Conservation (phyloP, 2,329 filamentous ascomycete species). For the Rachicladosporium sp. region DNA sequence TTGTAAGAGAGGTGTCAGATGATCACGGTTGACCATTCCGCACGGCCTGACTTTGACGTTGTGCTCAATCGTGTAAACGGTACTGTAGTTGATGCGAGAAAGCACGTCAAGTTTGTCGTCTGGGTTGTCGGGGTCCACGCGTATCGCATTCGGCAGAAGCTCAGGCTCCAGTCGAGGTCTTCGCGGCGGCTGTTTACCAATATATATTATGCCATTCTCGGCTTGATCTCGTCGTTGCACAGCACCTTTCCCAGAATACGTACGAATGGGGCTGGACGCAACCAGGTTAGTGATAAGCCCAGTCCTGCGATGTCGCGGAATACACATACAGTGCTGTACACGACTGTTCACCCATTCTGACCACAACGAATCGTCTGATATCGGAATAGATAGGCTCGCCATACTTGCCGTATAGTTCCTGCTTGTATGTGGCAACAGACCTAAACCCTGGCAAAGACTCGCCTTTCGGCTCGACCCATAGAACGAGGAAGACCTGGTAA, state of each 20-base stretch:
- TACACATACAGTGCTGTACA: slow-evolving; percentile 1
- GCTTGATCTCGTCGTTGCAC: neutral
- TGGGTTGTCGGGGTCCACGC: neutral
- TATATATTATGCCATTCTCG: slow-evolving; percentile 7
- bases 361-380: slow-evolving; percentile 6
- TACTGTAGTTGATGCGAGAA: slow-evolving; percentile 6
- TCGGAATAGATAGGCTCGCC: neutral
- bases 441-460: no score
- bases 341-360: neutral
- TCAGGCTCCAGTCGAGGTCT: neutral
- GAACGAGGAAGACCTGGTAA: no score
- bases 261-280: no score
- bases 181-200: neutral
- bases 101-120: neutral
- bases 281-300: no score
- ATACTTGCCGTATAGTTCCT: no score
- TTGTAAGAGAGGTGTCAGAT: neutral
- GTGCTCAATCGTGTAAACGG: slow-evolving; percentile 7
- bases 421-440: no score
- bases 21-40: slow-evolving; percentile 2
- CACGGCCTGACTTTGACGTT: slow-evolving; percentile 4
- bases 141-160: slow-evolving; percentile 1
- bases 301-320: no score
- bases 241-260: slow-evolving; percentile 11
- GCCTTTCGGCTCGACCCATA: no score